Conservation (phyloP, 306 rosid genomes). For the Castanea sativa region DNA sequence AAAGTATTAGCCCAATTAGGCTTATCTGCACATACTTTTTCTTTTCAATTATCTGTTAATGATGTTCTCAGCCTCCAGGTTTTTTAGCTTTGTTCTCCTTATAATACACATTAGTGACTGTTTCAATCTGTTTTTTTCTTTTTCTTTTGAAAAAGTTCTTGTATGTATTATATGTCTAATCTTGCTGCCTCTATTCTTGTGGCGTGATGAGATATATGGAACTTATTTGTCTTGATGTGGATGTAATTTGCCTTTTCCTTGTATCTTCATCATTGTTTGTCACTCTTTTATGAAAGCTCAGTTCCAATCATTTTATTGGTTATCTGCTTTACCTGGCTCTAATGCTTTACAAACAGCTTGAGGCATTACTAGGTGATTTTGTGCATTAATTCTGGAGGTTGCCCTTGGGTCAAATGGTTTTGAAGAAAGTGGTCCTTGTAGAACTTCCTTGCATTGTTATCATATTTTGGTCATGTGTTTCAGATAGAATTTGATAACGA, state of each 20-base stretch:
- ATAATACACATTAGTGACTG: constrained; percentile 35
- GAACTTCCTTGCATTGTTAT: neutral
- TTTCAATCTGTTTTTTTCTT: constrained; percentile 23
- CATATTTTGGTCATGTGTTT: neutral
- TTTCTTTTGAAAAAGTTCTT: constrained; percentile 12
- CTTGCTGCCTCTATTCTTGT: constrained; percentile 9
- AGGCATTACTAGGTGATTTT: neutral
- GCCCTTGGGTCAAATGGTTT: neutral
- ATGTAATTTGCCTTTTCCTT: neutral
- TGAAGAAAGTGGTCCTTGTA: neutral
- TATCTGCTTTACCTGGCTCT: neutral
- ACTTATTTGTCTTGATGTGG: constrained; percentile 9
- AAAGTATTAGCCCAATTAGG: constrained; percentile 47
- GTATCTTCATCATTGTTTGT: neutral
- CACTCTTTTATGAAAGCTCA: neutral
- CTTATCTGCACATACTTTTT: constrained; percentile 47
- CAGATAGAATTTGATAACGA: neutral
- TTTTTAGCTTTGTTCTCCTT: constrained; percentile 36
- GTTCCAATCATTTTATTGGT: neutral
- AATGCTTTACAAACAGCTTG: neutral
- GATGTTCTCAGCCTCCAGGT: constrained; percentile 37
- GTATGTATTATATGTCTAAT: constrained; percentile 33
- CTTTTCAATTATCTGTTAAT: constrained; percentile 42
- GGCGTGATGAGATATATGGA: constrained; percentile 16
- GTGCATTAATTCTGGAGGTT: neutral